phyloP scores from a whole-genome alignment of 2,329 filamentous ascomycete genomes.

The Cytospora chrysosperma region DNA sequence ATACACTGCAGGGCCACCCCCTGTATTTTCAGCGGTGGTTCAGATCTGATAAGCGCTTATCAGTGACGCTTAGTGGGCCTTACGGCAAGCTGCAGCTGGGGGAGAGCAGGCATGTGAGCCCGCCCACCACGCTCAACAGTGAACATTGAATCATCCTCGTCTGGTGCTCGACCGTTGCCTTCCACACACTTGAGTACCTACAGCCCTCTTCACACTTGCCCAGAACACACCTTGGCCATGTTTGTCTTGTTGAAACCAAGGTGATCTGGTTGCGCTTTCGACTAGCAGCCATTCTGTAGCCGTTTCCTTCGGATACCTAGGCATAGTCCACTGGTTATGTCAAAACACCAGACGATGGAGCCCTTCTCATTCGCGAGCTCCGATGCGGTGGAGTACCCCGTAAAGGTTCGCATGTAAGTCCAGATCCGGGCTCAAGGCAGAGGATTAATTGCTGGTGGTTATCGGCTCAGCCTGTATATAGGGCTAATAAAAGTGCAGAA shows the following conservation, averaged over 20 bases:
- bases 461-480: neutral
- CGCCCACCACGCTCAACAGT: neutral
- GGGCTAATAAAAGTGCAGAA: slow-evolving; percentile 44
- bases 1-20: neutral
- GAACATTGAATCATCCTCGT: neutral
- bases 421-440: neutral
- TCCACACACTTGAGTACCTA: neutral
- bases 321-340: neutral
- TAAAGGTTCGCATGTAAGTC: slow-evolving; percentile 63
- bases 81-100: neutral
- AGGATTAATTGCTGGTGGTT: neutral
- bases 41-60: neutral
- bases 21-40: too few relatives aligned
- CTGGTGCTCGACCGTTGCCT: neutral
- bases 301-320: too few relatives aligned
- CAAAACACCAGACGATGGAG: slow-evolving; percentile 62
- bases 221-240: neutral
- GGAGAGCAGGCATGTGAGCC: neutral
- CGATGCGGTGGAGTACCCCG: slow-evolving; percentile 73
- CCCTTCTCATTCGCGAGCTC: slow-evolving; percentile 94
- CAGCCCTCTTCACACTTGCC: neutral
- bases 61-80: neutral
- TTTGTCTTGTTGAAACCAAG: neutral
- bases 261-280: neutral
- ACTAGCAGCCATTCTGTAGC: neutral